A percentile compares a stretch with the other conserved stretches of the same genome.
Evolutionary conservation across 805 yeast genomes (phyloP).

Genomic region (Saturnispora dispora): DNA sequence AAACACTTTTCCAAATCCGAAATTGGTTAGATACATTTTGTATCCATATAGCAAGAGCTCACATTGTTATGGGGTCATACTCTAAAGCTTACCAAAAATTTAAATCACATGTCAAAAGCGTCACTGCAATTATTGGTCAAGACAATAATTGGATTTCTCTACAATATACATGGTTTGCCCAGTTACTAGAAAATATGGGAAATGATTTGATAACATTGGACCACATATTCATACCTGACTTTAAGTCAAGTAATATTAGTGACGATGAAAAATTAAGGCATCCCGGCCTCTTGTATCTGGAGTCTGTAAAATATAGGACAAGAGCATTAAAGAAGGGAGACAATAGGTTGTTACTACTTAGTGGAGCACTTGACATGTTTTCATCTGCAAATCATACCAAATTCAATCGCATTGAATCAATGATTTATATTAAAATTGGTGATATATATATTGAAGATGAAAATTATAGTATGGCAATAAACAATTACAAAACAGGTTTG

Average conservation of each 20-base stretch:
- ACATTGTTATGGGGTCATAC: conserved; percentile 50
- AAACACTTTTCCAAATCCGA: conserved; percentile 31
- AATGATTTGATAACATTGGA: conserved; percentile 30
- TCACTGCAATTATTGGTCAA: conserved; percentile 30
- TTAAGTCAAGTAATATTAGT: not conserved
- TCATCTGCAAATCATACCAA: conserved; percentile 27
- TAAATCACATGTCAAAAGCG: conserved; percentile 49
- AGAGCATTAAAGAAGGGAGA: conserved; percentile 1
- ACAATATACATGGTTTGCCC: conserved; percentile 63
- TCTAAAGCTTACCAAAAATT: conserved; percentile 56
- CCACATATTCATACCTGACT: conserved; percentile 23
- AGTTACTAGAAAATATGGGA: conserved; percentile 34
- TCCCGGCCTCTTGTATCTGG: conserved; percentile 22
- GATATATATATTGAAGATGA: conserved; percentile 31
- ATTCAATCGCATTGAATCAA: conserved; percentile 33
- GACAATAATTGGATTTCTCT: conserved; percentile 44
- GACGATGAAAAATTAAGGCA: not conserved
- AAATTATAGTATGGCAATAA: conserved; percentile 34
- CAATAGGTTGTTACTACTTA: conserved; percentile 23
- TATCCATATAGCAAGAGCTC: conserved; percentile 52
- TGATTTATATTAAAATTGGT: conserved; percentile 42
- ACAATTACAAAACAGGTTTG: conserved; percentile 32
- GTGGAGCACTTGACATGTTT: conserved; percentile 30
- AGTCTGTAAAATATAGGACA: conserved; percentile 22
- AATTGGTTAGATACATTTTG: conserved; percentile 50